Base-by-base conservation (phyloP, 495 filamentous ascomycete species). In the Penicillium egyptiacum region DNA sequence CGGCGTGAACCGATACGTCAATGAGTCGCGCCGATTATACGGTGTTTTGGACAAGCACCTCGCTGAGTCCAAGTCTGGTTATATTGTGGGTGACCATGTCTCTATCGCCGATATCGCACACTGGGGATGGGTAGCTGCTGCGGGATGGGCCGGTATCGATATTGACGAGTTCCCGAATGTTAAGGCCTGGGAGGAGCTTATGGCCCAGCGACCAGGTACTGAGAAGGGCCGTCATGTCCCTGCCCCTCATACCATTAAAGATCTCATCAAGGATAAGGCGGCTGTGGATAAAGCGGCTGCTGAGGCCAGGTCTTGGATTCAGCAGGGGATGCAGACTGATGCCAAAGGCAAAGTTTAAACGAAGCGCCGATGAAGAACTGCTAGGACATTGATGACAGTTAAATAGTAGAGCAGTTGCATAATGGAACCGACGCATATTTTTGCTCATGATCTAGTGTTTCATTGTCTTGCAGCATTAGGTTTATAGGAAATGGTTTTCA, bases 21-120 rank as follows among this genome's bases (percentile, higher is more conserved):
- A 86, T 60, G 92, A 97, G 74, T 88, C 89, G 1, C 79, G 85
- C 7, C 84, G 93, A 0, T 79, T 97, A 17, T 96, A 95, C 72
- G 70, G 84, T 35, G 87, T 93, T 16, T 78, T 97, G 47, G 86
- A 96, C 57, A 79, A 73, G 47, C 89, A 91, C 53, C 83, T 97
- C 16, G 71, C 77, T 17, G 76, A 76, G 53, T 85, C 82, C 8
- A 77, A 70, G 31, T 85, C 83, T 9, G 86, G 83, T 4, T 96
- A 86, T 63, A 73, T 96, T 3, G 89, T 93, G 10, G 92, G 92
- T 1, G 83, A 91, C 60, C 85, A 85, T 56, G 80, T 84, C 60
- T 91, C 90, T 17, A 90, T 94, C 55, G 92, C 92, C 0, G 92
- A 97, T 69, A 86, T 96, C 47, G 78, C 90, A 42, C 83, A 83